Conservation (phyloP, 441 rosid species). For the Gossypium lobatum region DNA sequence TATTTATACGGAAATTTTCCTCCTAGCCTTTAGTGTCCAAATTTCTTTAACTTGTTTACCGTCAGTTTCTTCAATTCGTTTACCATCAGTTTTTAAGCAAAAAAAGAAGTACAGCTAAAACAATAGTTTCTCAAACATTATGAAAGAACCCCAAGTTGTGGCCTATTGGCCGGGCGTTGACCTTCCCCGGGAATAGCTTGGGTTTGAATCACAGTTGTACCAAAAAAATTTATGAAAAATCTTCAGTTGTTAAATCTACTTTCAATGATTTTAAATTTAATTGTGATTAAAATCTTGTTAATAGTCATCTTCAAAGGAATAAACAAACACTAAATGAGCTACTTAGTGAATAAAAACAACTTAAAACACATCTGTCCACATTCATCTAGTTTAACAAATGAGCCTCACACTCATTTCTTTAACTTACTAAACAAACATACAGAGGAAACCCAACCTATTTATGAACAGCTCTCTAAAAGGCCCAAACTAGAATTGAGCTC, state of each 20-base stretch:
- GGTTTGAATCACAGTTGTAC: no score
- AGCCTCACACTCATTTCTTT: background rate
- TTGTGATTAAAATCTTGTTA: background rate
- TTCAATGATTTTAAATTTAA: background rate
- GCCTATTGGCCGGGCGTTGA: no score
- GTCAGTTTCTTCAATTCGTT: background rate
- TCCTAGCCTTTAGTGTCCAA: background rate
- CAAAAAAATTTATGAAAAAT: background rate
- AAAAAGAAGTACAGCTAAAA: background rate
- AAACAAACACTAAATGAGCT: background rate
- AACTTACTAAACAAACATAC: background rate
- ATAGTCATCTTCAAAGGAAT: background rate
- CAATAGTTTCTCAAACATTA: background rate
- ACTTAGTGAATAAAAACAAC: background rate
- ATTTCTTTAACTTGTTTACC: background rate
- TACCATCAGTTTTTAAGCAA: background rate
- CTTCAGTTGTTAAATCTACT: background rate
- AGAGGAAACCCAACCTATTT: background rate
- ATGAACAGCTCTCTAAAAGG: background rate
- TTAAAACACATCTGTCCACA: no score
- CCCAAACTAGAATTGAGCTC: background rate
- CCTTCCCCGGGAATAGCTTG: no score
- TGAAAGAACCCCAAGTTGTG: background rate
- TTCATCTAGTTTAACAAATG: background rate
- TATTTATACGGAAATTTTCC: background rate